A percentile compares a stretch with the other conserved stretches of the same genome.
phyloP scores from a whole-genome alignment of 257 asterid species.

The Capsicum pubescens region DNA sequence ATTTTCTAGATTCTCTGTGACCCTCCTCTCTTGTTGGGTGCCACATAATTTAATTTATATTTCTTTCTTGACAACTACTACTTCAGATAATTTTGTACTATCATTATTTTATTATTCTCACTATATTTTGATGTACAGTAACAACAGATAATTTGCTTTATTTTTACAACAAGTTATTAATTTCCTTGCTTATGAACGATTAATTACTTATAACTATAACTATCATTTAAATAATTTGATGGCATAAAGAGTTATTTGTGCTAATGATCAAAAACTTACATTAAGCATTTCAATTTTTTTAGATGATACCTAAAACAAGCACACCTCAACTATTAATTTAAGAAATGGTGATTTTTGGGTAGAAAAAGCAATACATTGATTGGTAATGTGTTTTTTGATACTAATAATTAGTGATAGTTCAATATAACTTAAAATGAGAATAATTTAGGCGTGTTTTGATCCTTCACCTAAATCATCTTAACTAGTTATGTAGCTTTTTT shows the following conservation, averaged over 20 bases:
- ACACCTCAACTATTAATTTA: no score
- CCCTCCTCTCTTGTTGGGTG: slow-evolving; percentile 34
- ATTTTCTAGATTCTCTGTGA: slow-evolving; percentile 67
- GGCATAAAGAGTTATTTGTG: neutral
- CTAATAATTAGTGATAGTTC: no score
- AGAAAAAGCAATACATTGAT: no score
- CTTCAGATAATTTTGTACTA: neutral
- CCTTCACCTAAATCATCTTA: no score
- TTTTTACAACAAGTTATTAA: neutral
- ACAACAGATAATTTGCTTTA: neutral
- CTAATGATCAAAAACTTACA: no score
- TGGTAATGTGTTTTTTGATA: no score
- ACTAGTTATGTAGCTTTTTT: no score
- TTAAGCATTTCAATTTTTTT: no score
- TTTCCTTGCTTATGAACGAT: neutral
- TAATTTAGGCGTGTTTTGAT: no score
- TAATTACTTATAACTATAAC: neutral
- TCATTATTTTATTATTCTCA: neutral
- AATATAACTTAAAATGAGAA: no score
- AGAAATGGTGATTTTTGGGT: no score
- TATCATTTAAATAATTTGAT: neutral
- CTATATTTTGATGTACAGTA: neutral
- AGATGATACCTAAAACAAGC: no score
- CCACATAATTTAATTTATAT: neutral
- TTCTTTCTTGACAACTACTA: neutral